Percentiles rank a stretch among this genome's conserved stretches.
Evolutionary conservation across 2,329 filamentous ascomycete genomes (phyloP).

Genomic region (Cercospora zeae-maydis): DNA sequence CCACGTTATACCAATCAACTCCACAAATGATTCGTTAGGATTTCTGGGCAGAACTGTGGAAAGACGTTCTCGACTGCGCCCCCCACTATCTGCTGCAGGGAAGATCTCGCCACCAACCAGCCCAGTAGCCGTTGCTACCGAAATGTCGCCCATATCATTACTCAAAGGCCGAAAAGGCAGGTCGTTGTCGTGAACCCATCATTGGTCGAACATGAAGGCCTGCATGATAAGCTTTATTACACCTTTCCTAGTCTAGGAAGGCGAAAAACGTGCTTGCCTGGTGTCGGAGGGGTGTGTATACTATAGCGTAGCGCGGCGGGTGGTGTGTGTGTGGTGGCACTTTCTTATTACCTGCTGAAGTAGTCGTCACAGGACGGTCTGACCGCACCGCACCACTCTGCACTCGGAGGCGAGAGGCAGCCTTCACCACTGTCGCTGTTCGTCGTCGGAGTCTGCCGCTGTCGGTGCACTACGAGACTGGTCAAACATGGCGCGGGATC

Average conservation of each 20-base stretch:
- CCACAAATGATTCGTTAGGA: not conserved
- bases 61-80: not conserved
- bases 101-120: not conserved
- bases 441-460: not conserved
- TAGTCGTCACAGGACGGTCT: not conserved
- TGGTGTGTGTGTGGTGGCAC: not conserved
- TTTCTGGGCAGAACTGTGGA: not conserved
- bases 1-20: not conserved
- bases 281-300: not conserved
- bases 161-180: not conserved
- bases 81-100: conserved; percentile 1
- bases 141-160: not conserved
- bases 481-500: conserved; percentile 22
- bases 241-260: conserved; percentile 2
- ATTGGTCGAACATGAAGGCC: not conserved
- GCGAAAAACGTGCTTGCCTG: not conserved
- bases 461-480: not conserved
- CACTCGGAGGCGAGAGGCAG: not conserved
- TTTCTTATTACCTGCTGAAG: not conserved
- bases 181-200: not conserved
- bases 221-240: conserved; percentile 1
- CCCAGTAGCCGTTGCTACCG: not conserved
- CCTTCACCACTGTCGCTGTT: not conserved
- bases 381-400: not conserved
- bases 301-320: not conserved